Evolutionary conservation across 306 rosid genomes (phyloP), one percentile per base, ranked within the genome.

Genomic region (Rosa multiflora): DNA sequence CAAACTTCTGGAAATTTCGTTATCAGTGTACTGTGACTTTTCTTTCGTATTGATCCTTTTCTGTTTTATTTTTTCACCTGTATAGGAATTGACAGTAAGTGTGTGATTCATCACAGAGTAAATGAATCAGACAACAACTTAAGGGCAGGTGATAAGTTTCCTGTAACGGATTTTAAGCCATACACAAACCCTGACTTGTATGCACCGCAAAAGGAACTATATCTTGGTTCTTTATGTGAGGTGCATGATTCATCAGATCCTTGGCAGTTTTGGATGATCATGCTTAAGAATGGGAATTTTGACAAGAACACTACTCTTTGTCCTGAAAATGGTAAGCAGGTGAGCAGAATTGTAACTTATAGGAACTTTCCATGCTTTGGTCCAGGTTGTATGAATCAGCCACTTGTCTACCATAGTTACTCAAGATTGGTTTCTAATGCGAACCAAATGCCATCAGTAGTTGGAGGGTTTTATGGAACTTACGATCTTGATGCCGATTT

Each of bases 231-330:
- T 47, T 32, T 80, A 6, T 89, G 92, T 11, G 79, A 87, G 82
- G 82, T 80, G 20, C 64, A 52, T 3, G 81, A 76, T 70, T 35
- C 87, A 47, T 44, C 53, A 20, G 77, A 77, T 49, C 86, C 89
- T 1, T 89, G 93, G 93, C 78, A 82, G 4, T 89, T 89, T 79
- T 89, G 93, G 93, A 87, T 85, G 93, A 71, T 89, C 73, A 87
- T 89, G 93, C 83, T 89, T 14, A 89, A 89, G 75, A 89, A 83
- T 46, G 90, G 89, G 18, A 89, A 89, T 76, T 84, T 87, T 55
- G 93, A 89, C 83, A 83, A 80, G 82, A 84, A 79, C 39, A 69
- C 93, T 44, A 81, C 90, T 2, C 82, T 83, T 29, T 89, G 90
- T 78, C 89, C 93, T 44, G 86, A 87, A 76, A 83, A 89, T 67